Conservation (phyloP, 148 eudicot genomes). For the Tetragonia tetragonoides region DNA sequence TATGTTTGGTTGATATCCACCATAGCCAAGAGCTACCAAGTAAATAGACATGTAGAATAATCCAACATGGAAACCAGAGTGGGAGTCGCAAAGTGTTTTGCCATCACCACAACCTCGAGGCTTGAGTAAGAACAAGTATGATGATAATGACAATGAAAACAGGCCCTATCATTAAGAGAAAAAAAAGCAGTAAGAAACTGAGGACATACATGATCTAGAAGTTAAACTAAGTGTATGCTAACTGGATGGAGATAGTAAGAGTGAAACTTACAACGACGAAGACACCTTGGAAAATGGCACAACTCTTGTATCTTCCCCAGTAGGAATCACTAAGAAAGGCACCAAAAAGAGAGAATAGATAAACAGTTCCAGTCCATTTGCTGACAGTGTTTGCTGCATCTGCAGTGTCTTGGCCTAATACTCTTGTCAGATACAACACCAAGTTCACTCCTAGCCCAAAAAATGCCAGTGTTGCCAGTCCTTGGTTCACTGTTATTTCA, state of each 20-base stretch:
- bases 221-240: too few species aligned
- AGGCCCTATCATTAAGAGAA: slow-evolving; percentile 47
- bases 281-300: slow-evolving; percentile 67
- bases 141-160: slow-evolving; percentile 45
- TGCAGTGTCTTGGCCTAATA: slow-evolving; percentile 66
- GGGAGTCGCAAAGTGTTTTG: slow-evolving; percentile 43
- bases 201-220: too few species aligned
- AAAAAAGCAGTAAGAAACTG: not conserved
- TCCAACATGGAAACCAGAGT: slow-evolving; percentile 31
- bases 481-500: slow-evolving; percentile 61
- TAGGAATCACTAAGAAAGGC: slow-evolving; percentile 82
- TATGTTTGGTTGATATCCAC: slow-evolving; percentile 80
- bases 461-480: slow-evolving; percentile 69
- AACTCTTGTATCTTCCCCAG: slow-evolving; percentile 72
- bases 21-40: slow-evolving; percentile 68
- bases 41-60: slow-evolving; percentile 57
- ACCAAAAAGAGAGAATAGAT: slow-evolving; percentile 65
- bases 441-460: slow-evolving; percentile 73
- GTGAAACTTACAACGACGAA: slow-evolving; percentile 50
- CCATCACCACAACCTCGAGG: slow-evolving; percentile 64
- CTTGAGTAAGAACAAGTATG: slow-evolving; percentile 57
- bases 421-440: slow-evolving; percentile 67
- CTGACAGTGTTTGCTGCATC: slow-evolving; percentile 76
- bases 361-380: slow-evolving; percentile 85
- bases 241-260: not conserved